Base-by-base conservation (phyloP, 2,329 filamentous ascomycete genomes). In the Venturia pyrina region DNA sequence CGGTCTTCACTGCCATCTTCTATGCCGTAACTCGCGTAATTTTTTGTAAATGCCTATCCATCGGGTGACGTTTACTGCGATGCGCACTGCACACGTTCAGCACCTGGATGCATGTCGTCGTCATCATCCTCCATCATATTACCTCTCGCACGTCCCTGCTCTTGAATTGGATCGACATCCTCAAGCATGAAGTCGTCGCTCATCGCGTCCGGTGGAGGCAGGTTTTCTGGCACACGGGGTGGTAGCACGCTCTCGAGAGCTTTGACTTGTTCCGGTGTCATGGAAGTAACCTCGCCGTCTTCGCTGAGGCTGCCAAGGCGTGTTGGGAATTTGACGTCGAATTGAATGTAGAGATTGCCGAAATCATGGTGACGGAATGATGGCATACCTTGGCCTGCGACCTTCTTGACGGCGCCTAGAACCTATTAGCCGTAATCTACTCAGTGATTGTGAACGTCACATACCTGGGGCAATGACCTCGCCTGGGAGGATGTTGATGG, bases 301-400 rank as follows among this genome's bases (percentile, higher is more conserved):
- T 81, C 78, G 32, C 37, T 59, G 34, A 77, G 75, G 24, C 77
- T 78, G 64, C 70, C 71, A 34, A 82, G 73, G 28, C 73, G 73
- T 60, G 81, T 88, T 62, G 95, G 95, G 85, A 99, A 98, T 80
- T 96, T 96, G 79, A 99, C 92, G 73, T 90, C 88, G 81, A 99
- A 99, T 76, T 96, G 91, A 74, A 99, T 92, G 82, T 95, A 99
- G 72, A 99, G 83, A 80, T 99, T 97, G 73, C 95, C 95, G 75
- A 85, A 87, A 78, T 98, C 90, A 82, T 99, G 95, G 78, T 98
- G 95, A 72, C 95, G 87, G 78, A 87, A 89, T 4, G 95, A 96
- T 53, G 95, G 95, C 95, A 99, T 99, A 77, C 95, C 95, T 80
- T 99, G 95, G 70, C 92, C 93, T 70, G 91, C 90, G 73, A 99